These are phyloP conservation scores for Globomyces pollinis-pini DNA, from an alignment of 192 early-diverging fungal genomes.

Conservation along the genomic window DNA sequence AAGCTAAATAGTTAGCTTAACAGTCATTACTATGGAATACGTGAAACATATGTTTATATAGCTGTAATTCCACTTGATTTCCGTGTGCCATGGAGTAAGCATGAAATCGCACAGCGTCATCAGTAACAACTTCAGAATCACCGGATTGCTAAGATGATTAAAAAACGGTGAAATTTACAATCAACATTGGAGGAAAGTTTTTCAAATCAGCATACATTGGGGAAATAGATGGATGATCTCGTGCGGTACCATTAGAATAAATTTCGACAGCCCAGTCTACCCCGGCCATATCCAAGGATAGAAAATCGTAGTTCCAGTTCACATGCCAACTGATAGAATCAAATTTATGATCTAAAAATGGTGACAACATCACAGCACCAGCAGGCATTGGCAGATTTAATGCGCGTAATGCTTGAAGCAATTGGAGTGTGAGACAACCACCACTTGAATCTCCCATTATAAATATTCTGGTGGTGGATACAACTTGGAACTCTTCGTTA, in stretches of 20 bases:
- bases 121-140: slow-evolving; percentile 32
- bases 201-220: slow-evolving; percentile 19
- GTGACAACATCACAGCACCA: slow-evolving; percentile 48
- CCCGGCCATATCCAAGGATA: slow-evolving; percentile 23
- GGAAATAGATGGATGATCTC: slow-evolving; percentile 18
- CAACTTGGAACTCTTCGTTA: not conserved
- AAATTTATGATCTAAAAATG: slow-evolving; percentile 31
- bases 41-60: slow-evolving; percentile 33
- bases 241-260: slow-evolving; percentile 9
- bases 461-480: slow-evolving; percentile 6
- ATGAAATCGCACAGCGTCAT: slow-evolving; percentile 26
- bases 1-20: too few relatives aligned
- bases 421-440: slow-evolving; percentile 16
- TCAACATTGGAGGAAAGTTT: slow-evolving; percentile 27
- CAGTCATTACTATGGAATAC: slow-evolving; percentile 38
- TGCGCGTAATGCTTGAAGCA: slow-evolving; percentile 42
- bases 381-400: slow-evolving; percentile 42
- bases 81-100: not conserved
- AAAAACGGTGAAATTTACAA: slow-evolving; percentile 13
- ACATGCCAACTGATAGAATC: slow-evolving; percentile 5
- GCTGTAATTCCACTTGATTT: slow-evolving; percentile 16
- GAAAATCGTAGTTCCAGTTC: slow-evolving; percentile 24
- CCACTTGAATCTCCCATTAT: slow-evolving; percentile 24
- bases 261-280: slow-evolving; percentile 25
- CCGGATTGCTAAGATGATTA: slow-evolving; percentile 21